phyloP scores from a whole-genome alignment of 495 filamentous ascomycete species.

The Penicillium verhagenii region DNA sequence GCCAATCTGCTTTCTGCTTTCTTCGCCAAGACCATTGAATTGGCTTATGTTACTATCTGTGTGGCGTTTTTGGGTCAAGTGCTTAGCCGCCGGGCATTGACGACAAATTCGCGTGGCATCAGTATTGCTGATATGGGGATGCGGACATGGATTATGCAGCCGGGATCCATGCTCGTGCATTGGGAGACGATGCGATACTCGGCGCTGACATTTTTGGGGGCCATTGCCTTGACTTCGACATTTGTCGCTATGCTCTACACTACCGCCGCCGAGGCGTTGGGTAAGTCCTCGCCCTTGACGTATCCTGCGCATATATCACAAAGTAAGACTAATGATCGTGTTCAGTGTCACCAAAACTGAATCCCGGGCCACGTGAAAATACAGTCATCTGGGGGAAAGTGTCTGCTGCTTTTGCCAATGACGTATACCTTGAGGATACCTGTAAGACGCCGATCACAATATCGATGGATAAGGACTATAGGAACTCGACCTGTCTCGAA shows the following conservation, averaged over 20 bases:
- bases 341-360: conserved; percentile 62
- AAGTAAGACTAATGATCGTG: neutral
- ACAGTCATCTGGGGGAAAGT: conserved; percentile 54
- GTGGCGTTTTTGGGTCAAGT: conserved; percentile 73
- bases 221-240: conserved; percentile 56
- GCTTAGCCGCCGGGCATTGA: conserved; percentile 61
- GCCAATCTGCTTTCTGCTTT: conserved; percentile 61
- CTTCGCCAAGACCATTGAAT: conserved; percentile 71
- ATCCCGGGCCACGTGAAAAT: conserved; percentile 44
- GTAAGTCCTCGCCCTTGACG: conserved; percentile 31
- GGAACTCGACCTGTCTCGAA: conserved; percentile 56
- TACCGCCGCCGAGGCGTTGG: conserved; percentile 67
- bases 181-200: conserved; percentile 61
- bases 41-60: conserved; percentile 74
- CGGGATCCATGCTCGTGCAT: conserved; percentile 66
- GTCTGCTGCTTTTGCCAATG: conserved; percentile 56
- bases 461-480: conserved; percentile 29
- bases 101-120: conserved; percentile 54
- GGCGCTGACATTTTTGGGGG: conserved; percentile 56
- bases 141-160: conserved; percentile 61
- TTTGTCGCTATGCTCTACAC: conserved; percentile 68
- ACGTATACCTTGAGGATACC: conserved; percentile 44
- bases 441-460: conserved; percentile 60
- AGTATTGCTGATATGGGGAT: conserved; percentile 71
- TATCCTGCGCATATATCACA: neutral